phyloP scores from a whole-genome alignment of 2,329 filamentous ascomycete genomes.

The Neocatenulostroma microsporum region DNA sequence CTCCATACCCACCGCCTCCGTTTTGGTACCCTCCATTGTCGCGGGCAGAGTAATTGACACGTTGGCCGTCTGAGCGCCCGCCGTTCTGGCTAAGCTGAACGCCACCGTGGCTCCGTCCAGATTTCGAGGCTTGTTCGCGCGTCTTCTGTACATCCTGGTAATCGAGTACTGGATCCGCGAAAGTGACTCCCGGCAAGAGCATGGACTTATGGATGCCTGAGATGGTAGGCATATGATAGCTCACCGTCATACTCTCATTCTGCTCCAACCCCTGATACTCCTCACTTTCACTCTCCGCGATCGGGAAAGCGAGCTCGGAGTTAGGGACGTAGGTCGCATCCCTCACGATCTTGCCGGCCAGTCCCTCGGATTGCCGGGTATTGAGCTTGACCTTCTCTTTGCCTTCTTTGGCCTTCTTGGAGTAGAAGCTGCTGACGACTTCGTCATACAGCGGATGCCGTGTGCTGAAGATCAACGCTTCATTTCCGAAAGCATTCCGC shows the following conservation, averaged over 20 bases:
- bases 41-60: constrained; percentile 47
- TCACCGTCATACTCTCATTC: constrained; percentile 79
- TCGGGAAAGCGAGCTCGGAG: constrained; percentile 67
- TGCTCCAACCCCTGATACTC: constrained; percentile 62
- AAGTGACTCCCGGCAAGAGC: constrained; percentile 74
- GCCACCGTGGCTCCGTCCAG: constrained; percentile 64
- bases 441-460: constrained; percentile 79
- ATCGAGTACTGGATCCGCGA: constrained; percentile 64
- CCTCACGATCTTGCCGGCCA: constrained; percentile 74
- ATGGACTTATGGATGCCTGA: constrained; percentile 81
- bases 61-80: constrained; percentile 39
- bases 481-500: constrained; percentile 72
- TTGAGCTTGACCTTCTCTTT: constrained; percentile 70
- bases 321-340: constrained; percentile 80
- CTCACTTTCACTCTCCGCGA: constrained; percentile 55
- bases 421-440: constrained; percentile 78
- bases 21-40: constrained; percentile 13
- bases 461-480: constrained; percentile 78
- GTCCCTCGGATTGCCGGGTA: constrained; percentile 63
- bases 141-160: constrained; percentile 67
- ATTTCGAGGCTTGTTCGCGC: constrained; percentile 55
- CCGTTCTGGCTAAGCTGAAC: constrained; percentile 49
- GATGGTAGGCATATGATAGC: constrained; percentile 73
- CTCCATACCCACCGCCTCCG: constrained; percentile 18
- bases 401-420: constrained; percentile 62